phyloP scores from a whole-genome alignment of 116 monocot species.

The Posidonia oceanica region DNA sequence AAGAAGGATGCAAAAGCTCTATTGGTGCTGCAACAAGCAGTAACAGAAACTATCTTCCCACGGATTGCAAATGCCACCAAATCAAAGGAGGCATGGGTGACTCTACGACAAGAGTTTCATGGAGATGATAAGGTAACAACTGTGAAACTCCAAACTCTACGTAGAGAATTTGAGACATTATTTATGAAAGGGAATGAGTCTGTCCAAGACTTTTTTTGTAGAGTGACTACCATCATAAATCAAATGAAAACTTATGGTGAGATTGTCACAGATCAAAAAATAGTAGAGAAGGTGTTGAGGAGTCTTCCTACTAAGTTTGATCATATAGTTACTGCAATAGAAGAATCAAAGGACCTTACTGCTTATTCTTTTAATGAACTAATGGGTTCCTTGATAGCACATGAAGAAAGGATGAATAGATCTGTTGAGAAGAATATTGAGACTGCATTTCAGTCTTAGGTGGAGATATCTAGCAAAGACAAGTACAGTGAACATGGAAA shows the following conservation, averaged over 20 bases:
- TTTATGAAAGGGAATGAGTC: constrained; percentile 3
- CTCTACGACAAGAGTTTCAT: no score
- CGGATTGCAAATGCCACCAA: no score
- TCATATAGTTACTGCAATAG: no score
- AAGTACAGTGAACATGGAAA: not conserved
- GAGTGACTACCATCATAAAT: constrained; percentile 8
- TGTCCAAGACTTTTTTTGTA: constrained; percentile 1
- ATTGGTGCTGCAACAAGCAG: no score
- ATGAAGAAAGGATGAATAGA: constrained; percentile 10
- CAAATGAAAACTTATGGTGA: constrained; percentile 8
- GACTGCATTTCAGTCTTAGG: constrained; percentile 5
- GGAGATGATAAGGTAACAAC: no score
- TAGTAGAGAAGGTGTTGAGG: constrained; percentile 16
- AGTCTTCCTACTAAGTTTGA: constrained; percentile 14
- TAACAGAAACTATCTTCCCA: no score
- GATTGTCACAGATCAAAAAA: not conserved
- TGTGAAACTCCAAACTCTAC: no score
- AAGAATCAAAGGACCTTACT: constrained; percentile 13
- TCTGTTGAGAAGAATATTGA: constrained; percentile 3
- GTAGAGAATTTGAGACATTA: no score
- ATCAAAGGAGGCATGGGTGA: no score
- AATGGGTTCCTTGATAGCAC: constrained; percentile 8
- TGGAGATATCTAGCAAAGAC: not conserved
- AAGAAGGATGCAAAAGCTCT: no score
- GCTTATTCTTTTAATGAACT: constrained; percentile 9